Evolutionary conservation across 768 basidiomycete genomes (phyloP).

Genomic region (Russula foetens): DNA sequence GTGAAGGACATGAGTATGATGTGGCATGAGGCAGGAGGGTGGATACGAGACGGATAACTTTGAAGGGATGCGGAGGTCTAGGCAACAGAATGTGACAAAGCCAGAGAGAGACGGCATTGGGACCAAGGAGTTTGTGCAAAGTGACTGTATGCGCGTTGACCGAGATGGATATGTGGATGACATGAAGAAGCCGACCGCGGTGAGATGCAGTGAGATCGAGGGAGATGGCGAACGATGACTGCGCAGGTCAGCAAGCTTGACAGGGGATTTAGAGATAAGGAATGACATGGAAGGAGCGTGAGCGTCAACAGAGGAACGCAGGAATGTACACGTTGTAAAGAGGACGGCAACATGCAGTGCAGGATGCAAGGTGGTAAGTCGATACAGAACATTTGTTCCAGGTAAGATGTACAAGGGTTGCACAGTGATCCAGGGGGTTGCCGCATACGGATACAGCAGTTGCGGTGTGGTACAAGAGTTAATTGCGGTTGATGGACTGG

Average conservation of each 20-base stretch:
- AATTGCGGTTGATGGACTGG: not conserved
- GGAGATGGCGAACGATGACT: not conserved
- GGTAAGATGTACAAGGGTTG: conserved; percentile 4
- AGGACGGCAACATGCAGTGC: conserved; percentile 9
- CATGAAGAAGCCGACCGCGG: conserved; percentile 10
- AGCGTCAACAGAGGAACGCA: not conserved
- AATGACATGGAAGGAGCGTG: conserved; percentile 12
- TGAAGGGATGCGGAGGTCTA: not conserved
- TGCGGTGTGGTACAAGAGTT: conserved; percentile 9
- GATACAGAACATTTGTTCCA: conserved; percentile 6
- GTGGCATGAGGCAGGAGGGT: conserved; percentile 5
- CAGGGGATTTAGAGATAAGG: not conserved
- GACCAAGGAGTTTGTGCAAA: not conserved
- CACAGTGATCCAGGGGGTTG: conserved; percentile 5
- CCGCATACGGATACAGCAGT: conserved; percentile 7
- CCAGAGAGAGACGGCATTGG: conserved; percentile 1
- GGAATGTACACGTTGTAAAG: not conserved
- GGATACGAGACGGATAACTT: conserved; percentile 4
- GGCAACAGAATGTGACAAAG: not conserved
- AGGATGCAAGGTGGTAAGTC: conserved; percentile 8
- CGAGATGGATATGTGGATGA: conserved; percentile 6
- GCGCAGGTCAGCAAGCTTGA: not conserved
- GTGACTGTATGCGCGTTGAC: conserved; percentile 10
- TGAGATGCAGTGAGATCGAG: conserved; percentile 7
- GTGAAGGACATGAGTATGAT: conserved; percentile 8